phyloP scores from a whole-genome alignment of 176 grass and related monocot species.

The Oryza rufipogon region DNA sequence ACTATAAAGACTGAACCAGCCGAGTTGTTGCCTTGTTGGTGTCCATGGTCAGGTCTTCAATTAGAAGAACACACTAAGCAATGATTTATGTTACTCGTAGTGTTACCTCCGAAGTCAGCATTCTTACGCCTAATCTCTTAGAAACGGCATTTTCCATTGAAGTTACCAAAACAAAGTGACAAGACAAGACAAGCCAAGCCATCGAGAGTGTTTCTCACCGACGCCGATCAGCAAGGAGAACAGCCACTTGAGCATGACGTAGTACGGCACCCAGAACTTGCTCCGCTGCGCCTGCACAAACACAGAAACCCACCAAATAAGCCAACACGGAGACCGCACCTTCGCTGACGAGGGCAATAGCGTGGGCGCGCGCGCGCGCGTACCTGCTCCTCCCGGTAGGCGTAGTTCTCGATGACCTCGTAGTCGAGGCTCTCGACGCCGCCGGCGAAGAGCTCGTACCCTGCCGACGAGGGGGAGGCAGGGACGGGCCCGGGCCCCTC shows the following conservation, averaged over 20 bases:
- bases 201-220: conserved; percentile 46
- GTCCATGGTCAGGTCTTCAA: background rate
- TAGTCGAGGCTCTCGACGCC: conserved; percentile 95
- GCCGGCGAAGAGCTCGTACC: conserved; percentile 43
- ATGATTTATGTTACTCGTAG: background rate
- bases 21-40: background rate
- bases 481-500: conserved; percentile 37
- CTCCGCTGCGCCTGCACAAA: conserved; percentile 78
- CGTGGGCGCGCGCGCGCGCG: background rate
- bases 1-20: background rate
- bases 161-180: background rate
- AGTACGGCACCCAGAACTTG: conserved; percentile 94
- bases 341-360: background rate
- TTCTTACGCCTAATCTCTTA: background rate
- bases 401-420: conserved; percentile 97
- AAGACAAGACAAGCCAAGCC: background rate
- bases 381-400: conserved; percentile 99
- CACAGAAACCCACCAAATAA: conserved; percentile 5
- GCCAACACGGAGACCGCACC: background rate
- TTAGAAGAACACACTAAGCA: background rate
- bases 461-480: background rate
- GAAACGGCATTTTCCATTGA: background rate
- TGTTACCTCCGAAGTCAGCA: background rate
- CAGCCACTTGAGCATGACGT: conserved; percentile 88
- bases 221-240: conserved; percentile 88